Evolutionary conservation across 495 filamentous ascomycete species (phyloP).

Genomic region (Podospora australis): DNA sequence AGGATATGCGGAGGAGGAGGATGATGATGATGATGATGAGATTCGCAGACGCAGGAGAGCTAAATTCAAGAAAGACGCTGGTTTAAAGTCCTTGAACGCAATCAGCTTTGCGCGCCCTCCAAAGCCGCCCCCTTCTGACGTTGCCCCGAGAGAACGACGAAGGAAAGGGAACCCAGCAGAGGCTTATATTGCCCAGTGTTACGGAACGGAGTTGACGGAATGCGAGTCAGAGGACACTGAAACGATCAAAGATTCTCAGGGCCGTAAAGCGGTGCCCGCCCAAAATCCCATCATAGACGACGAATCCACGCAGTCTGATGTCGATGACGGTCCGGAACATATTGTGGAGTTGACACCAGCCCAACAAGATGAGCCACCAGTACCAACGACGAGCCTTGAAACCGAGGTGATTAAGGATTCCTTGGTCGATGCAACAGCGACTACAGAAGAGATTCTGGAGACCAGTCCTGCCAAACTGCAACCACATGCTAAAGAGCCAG

Average conservation of each 20-base stretch:
- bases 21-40: conserved; percentile 22
- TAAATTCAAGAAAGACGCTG: conserved; percentile 29
- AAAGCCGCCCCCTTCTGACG: conserved; percentile 27
- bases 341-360: conserved; percentile 7
- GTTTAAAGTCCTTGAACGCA: conserved; percentile 27
- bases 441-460: neutral
- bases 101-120: conserved; percentile 30
- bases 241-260: conserved; percentile 30
- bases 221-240: conserved; percentile 20
- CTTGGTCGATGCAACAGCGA: no score
- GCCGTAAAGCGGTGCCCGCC: conserved; percentile 6
- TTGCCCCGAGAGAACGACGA: conserved; percentile 33
- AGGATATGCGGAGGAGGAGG: conserved; percentile 11
- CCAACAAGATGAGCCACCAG: conserved; percentile 6
- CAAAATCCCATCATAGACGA: conserved; percentile 7
- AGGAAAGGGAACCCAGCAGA: conserved; percentile 15
- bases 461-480: neutral
- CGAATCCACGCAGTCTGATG: conserved; percentile 19
- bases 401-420: no score
- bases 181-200: conserved; percentile 15
- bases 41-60: conserved; percentile 16
- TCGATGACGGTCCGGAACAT: conserved; percentile 8
- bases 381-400: neutral
- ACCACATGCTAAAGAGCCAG: no score
- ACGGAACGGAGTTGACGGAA: conserved; percentile 4